A percentile compares a stretch with the other conserved stretches of the same genome.
These are phyloP conservation scores for Colletotrichum navitas DNA, from an alignment of 2,329 filamentous ascomycete species.

Conservation along the genomic window DNA sequence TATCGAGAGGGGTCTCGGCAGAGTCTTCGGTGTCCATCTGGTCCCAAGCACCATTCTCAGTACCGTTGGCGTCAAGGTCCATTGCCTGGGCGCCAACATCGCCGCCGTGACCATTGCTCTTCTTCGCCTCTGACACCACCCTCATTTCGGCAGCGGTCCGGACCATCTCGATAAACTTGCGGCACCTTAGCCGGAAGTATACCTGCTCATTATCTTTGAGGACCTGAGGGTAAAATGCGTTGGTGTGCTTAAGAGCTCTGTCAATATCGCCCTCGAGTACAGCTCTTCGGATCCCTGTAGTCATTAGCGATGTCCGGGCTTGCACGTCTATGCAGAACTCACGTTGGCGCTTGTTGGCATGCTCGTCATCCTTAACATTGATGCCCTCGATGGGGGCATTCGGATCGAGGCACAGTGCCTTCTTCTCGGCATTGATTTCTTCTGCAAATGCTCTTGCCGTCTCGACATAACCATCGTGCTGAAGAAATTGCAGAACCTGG, in stretches of 20 bases:
- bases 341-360: conserved; percentile 90
- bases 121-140: conserved; percentile 60
- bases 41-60: conserved; percentile 57
- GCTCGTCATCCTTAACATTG: conserved; percentile 82
- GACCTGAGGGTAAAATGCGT: conserved; percentile 82
- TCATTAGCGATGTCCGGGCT: not conserved
- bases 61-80: conserved; percentile 67
- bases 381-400: conserved; percentile 67
- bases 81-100: conserved; percentile 64
- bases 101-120: conserved; percentile 58
- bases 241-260: conserved; percentile 84
- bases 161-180: conserved; percentile 97
- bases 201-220: conserved; percentile 85
- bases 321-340: conserved; percentile 52
- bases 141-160: conserved; percentile 77
- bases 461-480: conserved; percentile 95
- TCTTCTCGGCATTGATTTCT: conserved; percentile 81
- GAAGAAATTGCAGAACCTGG: conserved; percentile 83
- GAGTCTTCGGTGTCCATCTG: conserved; percentile 68
- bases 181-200: conserved; percentile 87
- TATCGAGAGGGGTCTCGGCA: conserved; percentile 37
- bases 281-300: conserved; percentile 82
- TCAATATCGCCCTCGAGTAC: conserved; percentile 95
- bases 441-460: conserved; percentile 89
- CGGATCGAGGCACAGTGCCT: conserved; percentile 73